Conservation (phyloP, 2,329 filamentous ascomycete species). For the Pseudopyricularia javanii region DNA sequence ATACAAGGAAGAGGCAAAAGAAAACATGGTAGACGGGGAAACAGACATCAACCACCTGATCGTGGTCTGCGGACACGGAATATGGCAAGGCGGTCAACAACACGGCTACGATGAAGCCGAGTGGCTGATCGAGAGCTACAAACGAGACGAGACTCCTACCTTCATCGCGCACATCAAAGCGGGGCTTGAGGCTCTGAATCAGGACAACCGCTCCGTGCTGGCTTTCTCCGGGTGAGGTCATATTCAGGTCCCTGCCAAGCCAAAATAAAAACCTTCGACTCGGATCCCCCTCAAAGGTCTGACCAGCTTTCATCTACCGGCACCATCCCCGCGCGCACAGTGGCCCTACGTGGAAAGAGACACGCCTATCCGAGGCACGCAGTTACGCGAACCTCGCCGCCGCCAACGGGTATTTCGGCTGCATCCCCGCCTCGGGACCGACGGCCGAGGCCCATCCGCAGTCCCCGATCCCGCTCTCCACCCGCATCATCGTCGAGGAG, state of each 20-base stretch:
- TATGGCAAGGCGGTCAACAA: conserved; percentile 51
- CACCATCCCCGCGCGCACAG: conserved; percentile 22
- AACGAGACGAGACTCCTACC: conserved; percentile 64
- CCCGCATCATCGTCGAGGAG: conserved; percentile 49
- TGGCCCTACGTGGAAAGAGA: conserved; percentile 49
- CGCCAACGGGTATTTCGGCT: conserved; percentile 31
- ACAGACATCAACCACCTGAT: conserved; percentile 42
- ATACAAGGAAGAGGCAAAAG: neutral
- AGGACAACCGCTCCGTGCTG: conserved; percentile 37
- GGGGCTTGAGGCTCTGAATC: conserved; percentile 41
- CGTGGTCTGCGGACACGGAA: conserved; percentile 74
- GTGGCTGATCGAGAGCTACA: conserved; percentile 68
- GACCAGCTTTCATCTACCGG: neutral
- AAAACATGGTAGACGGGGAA: neutral
- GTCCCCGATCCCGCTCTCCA: conserved; percentile 13
- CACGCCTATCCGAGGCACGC: conserved; percentile 43
- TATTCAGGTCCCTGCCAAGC: neutral
- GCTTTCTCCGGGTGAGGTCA: conserved; percentile 56
- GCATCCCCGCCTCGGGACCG: conserved; percentile 12
- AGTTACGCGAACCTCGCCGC: conserved; percentile 47
- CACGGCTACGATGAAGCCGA: conserved; percentile 43
- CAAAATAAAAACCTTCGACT: too few species aligned
- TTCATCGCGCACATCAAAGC: conserved; percentile 65
- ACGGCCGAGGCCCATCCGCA: conserved; percentile 6
- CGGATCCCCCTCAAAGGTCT: too few species aligned